Evolutionary conservation across 257 asterid species (phyloP).

Genomic region (Salvia splendens): DNA sequence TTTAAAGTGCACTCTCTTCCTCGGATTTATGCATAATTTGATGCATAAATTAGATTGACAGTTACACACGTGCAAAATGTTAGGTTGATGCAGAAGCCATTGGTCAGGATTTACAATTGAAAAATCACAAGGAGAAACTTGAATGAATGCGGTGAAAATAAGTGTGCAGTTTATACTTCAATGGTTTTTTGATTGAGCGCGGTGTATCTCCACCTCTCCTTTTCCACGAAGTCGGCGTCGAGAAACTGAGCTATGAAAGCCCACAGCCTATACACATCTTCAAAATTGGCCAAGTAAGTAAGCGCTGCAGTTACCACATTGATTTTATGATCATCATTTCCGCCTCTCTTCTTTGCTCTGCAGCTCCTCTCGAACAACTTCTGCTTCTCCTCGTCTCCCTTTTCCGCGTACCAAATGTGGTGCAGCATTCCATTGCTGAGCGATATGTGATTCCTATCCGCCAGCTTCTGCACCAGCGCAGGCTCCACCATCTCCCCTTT

Average conservation of each 20-base stretch:
- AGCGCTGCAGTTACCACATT: slow-evolving; percentile 70
- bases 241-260: slow-evolving; percentile 77
- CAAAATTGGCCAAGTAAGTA: slow-evolving; percentile 74
- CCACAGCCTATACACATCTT: slow-evolving; percentile 83
- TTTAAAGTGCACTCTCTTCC: not conserved
- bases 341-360: slow-evolving; percentile 39
- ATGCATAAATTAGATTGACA: not conserved
- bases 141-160: not conserved
- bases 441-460: slow-evolving; percentile 70
- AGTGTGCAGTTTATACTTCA: slow-evolving; percentile 46
- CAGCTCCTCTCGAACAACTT: slow-evolving; percentile 39
- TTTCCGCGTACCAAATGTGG: slow-evolving; percentile 62
- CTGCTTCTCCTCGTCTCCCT: slow-evolving; percentile 45
- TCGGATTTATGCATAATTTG: not conserved
- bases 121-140: not conserved
- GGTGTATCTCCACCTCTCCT: slow-evolving; percentile 93
- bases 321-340: slow-evolving; percentile 41
- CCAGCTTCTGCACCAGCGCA: slow-evolving; percentile 82
- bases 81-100: slow-evolving; percentile 3
- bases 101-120: not conserved
- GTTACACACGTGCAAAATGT: not conserved
- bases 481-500: slow-evolving; percentile 84
- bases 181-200: slow-evolving; percentile 75
- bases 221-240: slow-evolving; percentile 92
- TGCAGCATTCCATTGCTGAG: slow-evolving; percentile 62